Evolutionary conservation across 2,329 filamentous ascomycete genomes (phyloP), one percentile per base, ranked within the genome.

Genomic region (Penicillium hordei): DNA sequence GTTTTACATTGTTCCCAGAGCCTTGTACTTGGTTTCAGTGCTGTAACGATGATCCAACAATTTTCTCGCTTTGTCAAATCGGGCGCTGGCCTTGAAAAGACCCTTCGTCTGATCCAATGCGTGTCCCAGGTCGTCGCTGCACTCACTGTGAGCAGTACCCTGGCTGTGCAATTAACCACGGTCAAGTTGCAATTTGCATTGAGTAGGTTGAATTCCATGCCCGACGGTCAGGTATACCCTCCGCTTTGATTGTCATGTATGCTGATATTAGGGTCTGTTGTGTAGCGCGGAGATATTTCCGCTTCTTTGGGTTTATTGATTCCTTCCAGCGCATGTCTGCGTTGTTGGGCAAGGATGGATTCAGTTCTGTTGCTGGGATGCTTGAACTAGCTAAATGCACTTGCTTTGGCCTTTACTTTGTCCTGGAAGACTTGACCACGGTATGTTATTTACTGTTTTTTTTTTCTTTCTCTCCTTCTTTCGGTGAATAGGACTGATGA

Each of bases 251-350:
- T 29, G 27, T 29, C 4, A 34, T 34, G 29, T 36, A 51, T 53
- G 15, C 52, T 62, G 40, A 59, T 55, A 45, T 31, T 58, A 9
- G 49, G 5, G 33, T 9, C 15, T 46, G n/a, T 42, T 29, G 27
- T 27, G 56, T 43, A 81, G 80, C 75, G 31, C 81, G 89, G 38
- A 83, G 88, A 23, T 86, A 84, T 72, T 81, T 91, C 68, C 85
- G 89, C 13, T 76, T 89, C 57, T 88, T 90, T 70, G 86, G 86
- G 66, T 90, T 88, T 69, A 73, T 89, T 52, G 84, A 86, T 45
- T 81, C 79, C 48, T 87, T 89, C 64, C 69, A 77, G 25, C 70
- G 75, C 2, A 83, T 85, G 1, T 81, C 79, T 68, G 67, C 69
- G 3, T 31, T 83, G 78, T 64, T 71, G 15, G 44, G 58, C 38